Evolutionary conservation across 1,284 basidiomycete species (phyloP).

Genomic region (Cutaneotrichosporon sp.): DNA sequence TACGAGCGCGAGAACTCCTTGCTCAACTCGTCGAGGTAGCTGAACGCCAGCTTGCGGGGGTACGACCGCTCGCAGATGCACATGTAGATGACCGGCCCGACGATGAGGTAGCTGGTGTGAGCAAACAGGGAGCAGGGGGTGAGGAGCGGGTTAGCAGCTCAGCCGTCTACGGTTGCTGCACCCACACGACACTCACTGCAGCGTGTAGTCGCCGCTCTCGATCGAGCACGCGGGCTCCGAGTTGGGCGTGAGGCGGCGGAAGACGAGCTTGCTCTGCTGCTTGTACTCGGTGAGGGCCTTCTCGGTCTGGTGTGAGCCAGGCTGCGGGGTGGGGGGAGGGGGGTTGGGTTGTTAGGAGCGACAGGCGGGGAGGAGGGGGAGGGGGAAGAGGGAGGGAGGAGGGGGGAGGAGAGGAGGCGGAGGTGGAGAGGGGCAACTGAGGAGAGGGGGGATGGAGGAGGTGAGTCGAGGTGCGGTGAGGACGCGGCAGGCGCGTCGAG

Average conservation of each 20-base stretch:
- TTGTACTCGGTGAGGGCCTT: constrained; percentile 94
- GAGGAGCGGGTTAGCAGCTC: no score
- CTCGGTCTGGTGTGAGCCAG: constrained; percentile 67
- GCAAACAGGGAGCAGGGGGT: no score
- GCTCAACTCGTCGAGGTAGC: constrained; percentile 93
- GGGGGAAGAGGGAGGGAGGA: no score
- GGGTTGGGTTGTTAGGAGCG: no score
- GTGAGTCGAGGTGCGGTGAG: no score
- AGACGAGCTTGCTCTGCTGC: constrained; percentile 96
- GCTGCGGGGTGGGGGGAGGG: neutral
- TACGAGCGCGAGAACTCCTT: constrained; percentile 94
- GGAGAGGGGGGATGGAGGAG: no score
- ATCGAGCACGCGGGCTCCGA: constrained; percentile 95
- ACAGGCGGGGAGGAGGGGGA: no score
- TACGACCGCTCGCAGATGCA: constrained; percentile 96
- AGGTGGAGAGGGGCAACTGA: no score
- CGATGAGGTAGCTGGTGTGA: constrained; percentile 80
- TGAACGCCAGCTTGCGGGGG: constrained; percentile 95
- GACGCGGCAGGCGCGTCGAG: no score
- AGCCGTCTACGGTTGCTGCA: neutral
- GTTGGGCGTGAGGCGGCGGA: constrained; percentile 87
- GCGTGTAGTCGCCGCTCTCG: constrained; percentile 88
- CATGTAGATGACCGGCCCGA: constrained; percentile 90
- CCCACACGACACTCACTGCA: constrained; percentile 85
- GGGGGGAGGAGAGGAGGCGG: no score